Base-by-base conservation (phyloP, 805 yeast genomes). In the Starmerella cellae region DNA sequence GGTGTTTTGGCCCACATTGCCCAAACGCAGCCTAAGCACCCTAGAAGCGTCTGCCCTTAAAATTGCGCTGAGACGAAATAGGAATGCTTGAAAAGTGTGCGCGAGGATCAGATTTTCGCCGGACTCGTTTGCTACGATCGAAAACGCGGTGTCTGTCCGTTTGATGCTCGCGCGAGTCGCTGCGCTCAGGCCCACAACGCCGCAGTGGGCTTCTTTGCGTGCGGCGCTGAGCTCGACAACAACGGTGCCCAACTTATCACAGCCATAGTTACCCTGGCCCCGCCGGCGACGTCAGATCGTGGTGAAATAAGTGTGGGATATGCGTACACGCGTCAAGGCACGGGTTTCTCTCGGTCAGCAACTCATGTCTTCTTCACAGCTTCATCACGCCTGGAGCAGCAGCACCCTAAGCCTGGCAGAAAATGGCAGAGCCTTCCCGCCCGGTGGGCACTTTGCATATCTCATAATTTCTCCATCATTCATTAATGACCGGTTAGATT, bases 371-470 rank as follows among this genome's bases (percentile, higher is more conserved):
- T 24, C 28, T 24, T 9, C 28, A 24, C 28, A 24, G 28, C 8
- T 24, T 24, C 28, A 24, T 24, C 28, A 13, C 8, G 11, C 28
- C 28, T 24, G 28, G 28, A 24, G 28, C 30, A n/a, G 22, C 20
- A 11, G 22, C 27, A 30, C 14, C 29, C 11, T 16, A 5, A 17
- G 23, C 44, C 44, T 26, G 34, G 18, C 6, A 19, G 8, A 26
- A 18, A 17, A 4, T 14, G 45, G 14, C 5, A 16, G 3, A 20
- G 30, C 37, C 23, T 22, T 19, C 26, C 22, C 39, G 49, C 49
- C 49, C 49, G 49, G 49, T 45, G 49, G 49, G 49, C 49, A 33
- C 23, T 4, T 23, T 39, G 49, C 49, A 45, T 45, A 36, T 16
- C 26, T 16, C 27, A 26, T 29, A 16, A 8, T 23, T 27, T 24